Conservation (phyloP, 768 basidiomycete genomes). For the Mycena metata region DNA sequence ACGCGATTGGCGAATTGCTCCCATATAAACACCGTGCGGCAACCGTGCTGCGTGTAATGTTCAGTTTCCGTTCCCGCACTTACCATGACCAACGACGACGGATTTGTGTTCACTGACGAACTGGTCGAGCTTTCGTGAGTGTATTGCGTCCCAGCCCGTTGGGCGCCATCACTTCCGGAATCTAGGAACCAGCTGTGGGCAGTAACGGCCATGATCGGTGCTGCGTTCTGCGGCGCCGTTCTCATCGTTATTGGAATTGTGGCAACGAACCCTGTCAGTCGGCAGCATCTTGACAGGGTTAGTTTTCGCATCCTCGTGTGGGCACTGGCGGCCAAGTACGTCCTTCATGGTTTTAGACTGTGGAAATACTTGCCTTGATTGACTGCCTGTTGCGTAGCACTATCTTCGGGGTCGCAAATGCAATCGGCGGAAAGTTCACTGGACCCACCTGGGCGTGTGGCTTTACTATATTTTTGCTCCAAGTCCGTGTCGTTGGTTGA, state of each 20-base stretch:
- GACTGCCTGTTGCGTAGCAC: slow-evolving; percentile 26
- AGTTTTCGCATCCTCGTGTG: slow-evolving; percentile 41
- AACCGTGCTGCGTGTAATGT: too few relatives aligned
- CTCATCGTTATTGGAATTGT: slow-evolving; percentile 34
- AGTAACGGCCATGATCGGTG: slow-evolving; percentile 28
- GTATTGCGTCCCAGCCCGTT: too few relatives aligned
- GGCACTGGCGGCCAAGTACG: slow-evolving; percentile 41
- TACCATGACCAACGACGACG: slow-evolving; percentile 6
- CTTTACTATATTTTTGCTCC: slow-evolving; percentile 39
- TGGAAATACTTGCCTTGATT: too few relatives aligned
- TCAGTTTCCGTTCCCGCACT: background rate
- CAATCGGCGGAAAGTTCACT: slow-evolving; percentile 38
- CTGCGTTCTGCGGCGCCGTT: slow-evolving; percentile 38
- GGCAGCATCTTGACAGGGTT: slow-evolving; percentile 39
- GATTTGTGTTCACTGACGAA: slow-evolving; percentile 12
- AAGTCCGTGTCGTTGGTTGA: background rate
- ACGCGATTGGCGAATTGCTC: too few relatives aligned
- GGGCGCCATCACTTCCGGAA: too few relatives aligned
- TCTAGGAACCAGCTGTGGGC: slow-evolving; percentile 21
- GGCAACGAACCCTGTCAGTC: slow-evolving; percentile 21
- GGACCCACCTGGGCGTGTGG: slow-evolving; percentile 35
- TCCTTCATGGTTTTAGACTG: background rate
- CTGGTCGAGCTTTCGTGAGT: slow-evolving; percentile 16
- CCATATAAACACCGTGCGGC: too few relatives aligned
- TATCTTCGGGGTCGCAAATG: slow-evolving; percentile 37